These are phyloP conservation scores for Pseudogymnoascus sp. DNA, from an alignment of 2,329 filamentous ascomycete genomes.

Conservation along the genomic window DNA sequence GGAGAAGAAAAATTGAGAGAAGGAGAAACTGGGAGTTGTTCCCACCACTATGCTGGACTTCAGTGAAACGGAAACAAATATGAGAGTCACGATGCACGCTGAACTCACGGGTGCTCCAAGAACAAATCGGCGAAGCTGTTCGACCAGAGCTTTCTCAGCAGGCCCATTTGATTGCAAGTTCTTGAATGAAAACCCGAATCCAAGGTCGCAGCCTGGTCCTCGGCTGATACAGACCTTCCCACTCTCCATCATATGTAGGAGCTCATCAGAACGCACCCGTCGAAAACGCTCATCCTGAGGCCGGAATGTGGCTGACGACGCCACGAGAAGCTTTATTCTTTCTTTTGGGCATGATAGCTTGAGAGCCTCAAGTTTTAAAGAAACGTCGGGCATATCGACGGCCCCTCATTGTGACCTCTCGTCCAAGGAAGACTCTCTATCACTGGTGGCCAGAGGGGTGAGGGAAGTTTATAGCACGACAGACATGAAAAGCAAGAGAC, in stretches of 20 bases:
- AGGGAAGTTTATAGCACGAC: neutral
- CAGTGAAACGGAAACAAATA: neutral
- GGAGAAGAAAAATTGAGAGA: conserved; percentile 13
- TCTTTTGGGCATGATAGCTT: neutral
- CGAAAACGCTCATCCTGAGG: neutral
- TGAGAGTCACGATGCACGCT: neutral
- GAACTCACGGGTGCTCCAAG: neutral
- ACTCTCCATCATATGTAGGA: neutral
- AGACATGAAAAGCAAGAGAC: neutral
- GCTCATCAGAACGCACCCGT: neutral
- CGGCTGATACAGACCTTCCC: neutral
- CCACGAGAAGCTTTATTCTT: neutral
- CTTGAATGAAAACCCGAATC: neutral
- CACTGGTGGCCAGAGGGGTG: neutral
- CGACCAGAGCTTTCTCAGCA: neutral
- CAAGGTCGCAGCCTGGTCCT: neutral
- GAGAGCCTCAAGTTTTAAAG: neutral
- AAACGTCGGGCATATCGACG: neutral
- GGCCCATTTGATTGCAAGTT: neutral
- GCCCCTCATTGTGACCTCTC: neutral
- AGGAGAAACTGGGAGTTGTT: conserved; percentile 20
- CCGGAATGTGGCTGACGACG: neutral
- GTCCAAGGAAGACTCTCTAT: neutral
- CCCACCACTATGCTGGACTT: conserved; percentile 21
- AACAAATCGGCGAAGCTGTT: neutral